Percentiles rank a stretch among this genome's conserved stretches.
These are phyloP conservation scores for Saturnispora ahearnii DNA, from an alignment of 805 yeast species.

Conservation along the genomic window DNA sequence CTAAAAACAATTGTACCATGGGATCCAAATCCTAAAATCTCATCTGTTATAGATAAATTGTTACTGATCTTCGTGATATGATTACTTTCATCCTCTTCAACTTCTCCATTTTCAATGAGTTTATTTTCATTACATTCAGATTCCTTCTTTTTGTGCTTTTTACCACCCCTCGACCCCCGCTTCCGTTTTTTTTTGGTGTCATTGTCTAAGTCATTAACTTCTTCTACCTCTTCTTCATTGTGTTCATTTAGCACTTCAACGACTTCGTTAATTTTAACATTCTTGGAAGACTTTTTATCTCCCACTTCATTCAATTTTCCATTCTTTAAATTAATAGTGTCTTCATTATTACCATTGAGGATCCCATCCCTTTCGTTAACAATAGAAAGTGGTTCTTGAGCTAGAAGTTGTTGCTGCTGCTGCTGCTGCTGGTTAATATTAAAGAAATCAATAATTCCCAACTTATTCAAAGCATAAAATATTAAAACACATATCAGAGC, in stretches of 20 bases:
- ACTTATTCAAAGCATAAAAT: constrained; percentile 30
- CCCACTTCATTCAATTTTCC: neutral
- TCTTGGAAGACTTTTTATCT: neutral
- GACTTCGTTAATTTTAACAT: constrained; percentile 9
- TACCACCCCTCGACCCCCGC: constrained; percentile 82
- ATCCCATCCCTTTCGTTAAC: neutral
- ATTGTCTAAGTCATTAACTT: constrained; percentile 8
- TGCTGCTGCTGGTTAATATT: neutral
- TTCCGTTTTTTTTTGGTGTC: constrained; percentile 44
- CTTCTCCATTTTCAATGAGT: neutral
- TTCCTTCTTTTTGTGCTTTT: constrained; percentile 39
- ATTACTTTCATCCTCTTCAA: neutral
- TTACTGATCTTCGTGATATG: constrained; percentile 19
- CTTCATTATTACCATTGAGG: constrained; percentile 10
- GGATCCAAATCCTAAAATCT: constrained; percentile 87
- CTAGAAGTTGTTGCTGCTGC: neutral
- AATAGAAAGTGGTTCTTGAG: neutral
- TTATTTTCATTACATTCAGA: neutral
- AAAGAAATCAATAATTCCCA: constrained; percentile 29
- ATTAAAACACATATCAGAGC: constrained; percentile 31
- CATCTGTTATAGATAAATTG: constrained; percentile 56
- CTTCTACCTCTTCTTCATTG: constrained; percentile 1
- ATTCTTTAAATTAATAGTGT: constrained; percentile 13
- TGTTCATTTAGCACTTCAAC: constrained; percentile 4
- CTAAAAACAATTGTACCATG: constrained; percentile 93